A percentile compares a stretch with the other conserved stretches of the same genome.
These are phyloP conservation scores for Cyberlindnera maritima DNA, from an alignment of 805 yeast species.

Conservation along the genomic window DNA sequence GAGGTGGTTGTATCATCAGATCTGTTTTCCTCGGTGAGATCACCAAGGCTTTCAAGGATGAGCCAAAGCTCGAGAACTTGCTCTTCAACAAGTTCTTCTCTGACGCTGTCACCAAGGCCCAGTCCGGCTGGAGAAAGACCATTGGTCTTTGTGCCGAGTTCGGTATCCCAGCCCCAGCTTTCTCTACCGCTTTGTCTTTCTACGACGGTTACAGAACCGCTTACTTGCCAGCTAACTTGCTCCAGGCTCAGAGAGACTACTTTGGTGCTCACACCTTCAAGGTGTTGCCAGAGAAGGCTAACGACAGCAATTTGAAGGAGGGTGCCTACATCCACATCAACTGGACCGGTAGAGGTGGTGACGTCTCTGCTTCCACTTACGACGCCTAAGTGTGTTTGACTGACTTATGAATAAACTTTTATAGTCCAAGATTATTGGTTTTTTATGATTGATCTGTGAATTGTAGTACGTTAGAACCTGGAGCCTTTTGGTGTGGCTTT, in stretches of 20 bases:
- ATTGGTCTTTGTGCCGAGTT: slow-evolving; percentile 71
- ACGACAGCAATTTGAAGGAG: slow-evolving; percentile 70
- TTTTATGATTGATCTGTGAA: background rate
- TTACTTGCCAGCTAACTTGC: slow-evolving; percentile 92
- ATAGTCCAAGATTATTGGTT: background rate
- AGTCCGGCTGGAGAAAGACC: slow-evolving; percentile 91
- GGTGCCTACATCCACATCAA: slow-evolving; percentile 88
- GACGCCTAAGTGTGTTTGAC: slow-evolving; percentile 60
- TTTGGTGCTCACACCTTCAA: slow-evolving; percentile 99
- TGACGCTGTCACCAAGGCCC: slow-evolving; percentile 89
- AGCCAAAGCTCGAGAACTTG: slow-evolving; percentile 92
- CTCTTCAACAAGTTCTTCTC: slow-evolving; percentile 94
- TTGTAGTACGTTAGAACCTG: too few relatives aligned
- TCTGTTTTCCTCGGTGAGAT: slow-evolving; percentile 97
- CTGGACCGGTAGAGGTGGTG: slow-evolving; percentile 99
- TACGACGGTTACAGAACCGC: slow-evolving; percentile 98
- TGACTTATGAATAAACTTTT: background rate
- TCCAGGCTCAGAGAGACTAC: slow-evolving; percentile 99
- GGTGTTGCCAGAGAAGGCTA: slow-evolving; percentile 84
- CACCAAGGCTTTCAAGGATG: slow-evolving; percentile 91
- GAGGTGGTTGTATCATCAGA: slow-evolving; percentile 99
- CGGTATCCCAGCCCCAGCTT: slow-evolving; percentile 98
- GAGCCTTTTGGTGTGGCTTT: too few relatives aligned
- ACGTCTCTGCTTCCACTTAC: slow-evolving; percentile 92
- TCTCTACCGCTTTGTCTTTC: slow-evolving; percentile 94